Evolutionary conservation across 1,139 yeast genomes (phyloP).

Genomic region (Diutina scorzettiae): DNA sequence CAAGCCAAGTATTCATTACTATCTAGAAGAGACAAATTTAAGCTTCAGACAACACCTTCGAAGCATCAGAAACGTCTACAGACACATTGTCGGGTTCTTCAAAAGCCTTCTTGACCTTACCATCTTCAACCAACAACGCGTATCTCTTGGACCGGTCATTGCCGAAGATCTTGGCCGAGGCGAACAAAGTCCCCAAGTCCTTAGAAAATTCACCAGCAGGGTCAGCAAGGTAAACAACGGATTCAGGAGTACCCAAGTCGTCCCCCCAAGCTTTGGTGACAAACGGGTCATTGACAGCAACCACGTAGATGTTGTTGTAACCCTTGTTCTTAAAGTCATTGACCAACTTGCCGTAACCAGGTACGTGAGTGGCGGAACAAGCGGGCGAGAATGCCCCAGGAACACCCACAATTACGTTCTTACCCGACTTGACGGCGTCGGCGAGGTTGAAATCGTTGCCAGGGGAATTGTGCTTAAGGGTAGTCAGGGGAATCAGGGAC

Average conservation of each 20-base stretch:
- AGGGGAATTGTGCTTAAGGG: conserved; percentile 55
- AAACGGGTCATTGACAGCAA: conserved; percentile 79
- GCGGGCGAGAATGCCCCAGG: conserved; percentile 92
- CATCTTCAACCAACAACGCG: conserved; percentile 66
- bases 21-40: too few species aligned
- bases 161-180: conserved; percentile 64
- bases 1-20: too few species aligned
- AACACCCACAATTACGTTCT: conserved; percentile 60
- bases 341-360: conserved; percentile 52
- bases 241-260: conserved; percentile 21
- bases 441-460: conserved; percentile 52
- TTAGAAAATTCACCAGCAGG: conserved; percentile 60
- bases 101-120: conserved; percentile 51
- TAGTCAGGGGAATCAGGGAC: conserved; percentile 40
- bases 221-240: conserved; percentile 60
- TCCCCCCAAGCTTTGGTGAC: conserved; percentile 75
- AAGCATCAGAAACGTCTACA: conserved; percentile 38
- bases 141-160: conserved; percentile 64
- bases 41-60: conserved; percentile 22
- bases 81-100: conserved; percentile 77
- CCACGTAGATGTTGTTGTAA: conserved; percentile 43
- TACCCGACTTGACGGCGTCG: conserved; percentile 39
- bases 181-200: conserved; percentile 52
- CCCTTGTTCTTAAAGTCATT: conserved; percentile 55
- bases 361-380: conserved; percentile 67